Evolutionary conservation across 2,329 filamentous ascomycete genomes (phyloP).

Genomic region (Curvularia eragrostidis): DNA sequence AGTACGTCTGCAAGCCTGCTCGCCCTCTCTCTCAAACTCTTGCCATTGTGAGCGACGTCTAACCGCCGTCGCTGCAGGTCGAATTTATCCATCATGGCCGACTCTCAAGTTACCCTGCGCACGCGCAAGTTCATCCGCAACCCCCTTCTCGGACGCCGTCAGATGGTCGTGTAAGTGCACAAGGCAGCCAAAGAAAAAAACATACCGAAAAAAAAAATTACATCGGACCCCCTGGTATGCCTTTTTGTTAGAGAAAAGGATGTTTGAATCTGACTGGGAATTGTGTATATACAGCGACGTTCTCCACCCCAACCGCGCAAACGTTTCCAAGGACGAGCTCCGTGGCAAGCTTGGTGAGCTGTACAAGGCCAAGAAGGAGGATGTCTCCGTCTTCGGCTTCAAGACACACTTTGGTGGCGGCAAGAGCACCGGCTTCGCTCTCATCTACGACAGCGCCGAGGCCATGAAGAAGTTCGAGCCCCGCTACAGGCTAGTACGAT

Average conservation of each 20-base stretch:
- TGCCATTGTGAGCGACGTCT: conserved; percentile 13
- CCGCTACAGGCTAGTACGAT: conserved; percentile 93
- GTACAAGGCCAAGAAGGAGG: conserved; percentile 98
- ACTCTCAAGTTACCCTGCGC: conserved; percentile 68
- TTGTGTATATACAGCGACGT: conserved; percentile 75
- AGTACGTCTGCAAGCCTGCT: conserved; percentile 35
- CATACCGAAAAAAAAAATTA: conserved; percentile 16
- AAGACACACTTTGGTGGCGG: conserved; percentile 99
- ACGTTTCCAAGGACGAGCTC: conserved; percentile 99
- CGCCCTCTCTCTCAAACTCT: conserved; percentile 4
- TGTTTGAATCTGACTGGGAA: conserved; percentile 45
- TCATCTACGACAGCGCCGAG: conserved; percentile 98
- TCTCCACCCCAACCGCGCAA: conserved; percentile 97
- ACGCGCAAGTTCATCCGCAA: conserved; percentile 99
- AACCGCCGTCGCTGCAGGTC: conserved; percentile 37
- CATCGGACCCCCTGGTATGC: too few relatives aligned
- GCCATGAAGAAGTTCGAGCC: conserved; percentile 99
- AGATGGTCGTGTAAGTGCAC: conserved; percentile 92
- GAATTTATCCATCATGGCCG: conserved; percentile 75
- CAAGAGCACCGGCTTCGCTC: conserved; percentile 98
- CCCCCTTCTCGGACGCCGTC: conserved; percentile 97
- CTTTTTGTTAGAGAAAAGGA: too few relatives aligned
- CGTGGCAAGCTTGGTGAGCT: conserved; percentile 90
- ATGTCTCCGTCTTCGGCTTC: conserved; percentile 97
- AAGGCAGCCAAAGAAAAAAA: conserved; percentile 17